phyloP scores from a whole-genome alignment of 108 stramenopile genomes.

The Pseudonitzschia pungens region DNA sequence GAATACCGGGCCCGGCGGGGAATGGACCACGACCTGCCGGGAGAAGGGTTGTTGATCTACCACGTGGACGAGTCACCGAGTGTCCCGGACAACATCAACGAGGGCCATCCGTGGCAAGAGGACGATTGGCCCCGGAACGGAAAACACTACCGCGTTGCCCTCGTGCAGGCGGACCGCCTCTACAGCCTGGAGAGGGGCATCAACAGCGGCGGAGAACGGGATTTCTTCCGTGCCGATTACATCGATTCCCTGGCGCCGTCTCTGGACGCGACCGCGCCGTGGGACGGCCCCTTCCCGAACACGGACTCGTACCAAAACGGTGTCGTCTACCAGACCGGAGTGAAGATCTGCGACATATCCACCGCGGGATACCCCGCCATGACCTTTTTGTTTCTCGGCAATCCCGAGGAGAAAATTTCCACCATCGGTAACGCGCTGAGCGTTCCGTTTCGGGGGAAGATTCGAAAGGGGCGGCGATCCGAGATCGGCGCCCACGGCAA shows the following conservation, averaged over 20 bases:
- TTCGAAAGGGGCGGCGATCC: neutral
- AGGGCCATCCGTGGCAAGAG: slow-evolving; percentile 49
- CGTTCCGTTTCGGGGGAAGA: too few relatives aligned
- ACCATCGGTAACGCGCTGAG: too few relatives aligned
- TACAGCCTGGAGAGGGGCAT: slow-evolving; percentile 59
- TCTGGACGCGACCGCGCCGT: neutral
- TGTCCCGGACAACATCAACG: neutral
- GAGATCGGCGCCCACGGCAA: neutral
- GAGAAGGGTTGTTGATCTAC: slow-evolving; percentile 48
- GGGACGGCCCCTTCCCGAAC: slow-evolving; percentile 23
- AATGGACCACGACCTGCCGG: slow-evolving; percentile 21
- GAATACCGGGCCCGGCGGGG: slow-evolving; percentile 38
- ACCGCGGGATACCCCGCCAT: neutral
- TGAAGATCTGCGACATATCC: neutral
- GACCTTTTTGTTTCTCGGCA: neutral
- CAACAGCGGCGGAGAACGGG: slow-evolving; percentile 24
- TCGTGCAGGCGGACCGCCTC: slow-evolving; percentile 64
- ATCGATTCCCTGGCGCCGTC: slow-evolving; percentile 9
- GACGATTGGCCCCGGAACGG: slow-evolving; percentile 57
- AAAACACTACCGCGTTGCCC: slow-evolving; percentile 60
- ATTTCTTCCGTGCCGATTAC: slow-evolving; percentile 20
- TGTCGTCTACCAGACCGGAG: slow-evolving; percentile 3
- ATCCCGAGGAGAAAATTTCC: neutral
- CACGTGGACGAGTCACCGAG: slow-evolving; percentile 42
- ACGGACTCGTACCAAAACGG: slow-evolving; percentile 30